Percentiles rank a stretch among this genome's conserved stretches.
These are phyloP conservation scores for Helicocarpus griseus DNA, from an alignment of 2,329 filamentous ascomycete genomes.

Conservation along the genomic window DNA sequence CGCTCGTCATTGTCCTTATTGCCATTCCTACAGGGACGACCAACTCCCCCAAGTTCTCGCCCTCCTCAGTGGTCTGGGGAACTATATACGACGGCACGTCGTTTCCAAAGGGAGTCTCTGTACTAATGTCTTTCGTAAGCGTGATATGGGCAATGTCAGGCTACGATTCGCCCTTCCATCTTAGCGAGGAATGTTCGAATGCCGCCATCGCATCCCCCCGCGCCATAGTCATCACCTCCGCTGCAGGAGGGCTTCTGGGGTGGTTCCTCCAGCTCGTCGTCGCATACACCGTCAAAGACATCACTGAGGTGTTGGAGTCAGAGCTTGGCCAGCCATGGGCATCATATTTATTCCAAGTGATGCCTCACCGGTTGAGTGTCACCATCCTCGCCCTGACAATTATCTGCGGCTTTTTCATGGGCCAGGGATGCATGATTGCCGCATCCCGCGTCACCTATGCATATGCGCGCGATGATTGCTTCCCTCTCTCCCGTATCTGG, in stretches of 20 bases:
- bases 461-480: constrained; percentile 62
- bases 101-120: constrained; percentile 56
- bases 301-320: constrained; percentile 48
- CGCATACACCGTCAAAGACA: constrained; percentile 60
- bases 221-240: constrained; percentile 61
- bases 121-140: constrained; percentile 62
- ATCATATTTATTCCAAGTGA: constrained; percentile 57
- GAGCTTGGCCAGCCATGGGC: constrained; percentile 61
- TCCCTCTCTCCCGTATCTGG: constrained; percentile 51
- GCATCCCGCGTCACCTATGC: constrained; percentile 61
- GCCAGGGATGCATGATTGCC: constrained; percentile 62
- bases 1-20: constrained; percentile 56
- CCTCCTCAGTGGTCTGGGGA: constrained; percentile 54
- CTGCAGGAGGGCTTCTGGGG: constrained; percentile 55
- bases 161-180: constrained; percentile 60
- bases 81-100: constrained; percentile 56
- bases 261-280: constrained; percentile 67
- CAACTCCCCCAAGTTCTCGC: constrained; percentile 48
- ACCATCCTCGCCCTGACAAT: constrained; percentile 58
- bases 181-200: constrained; percentile 68
- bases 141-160: constrained; percentile 62
- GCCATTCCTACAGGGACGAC: constrained; percentile 55
- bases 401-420: constrained; percentile 61
- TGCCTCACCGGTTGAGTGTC: constrained; percentile 51
- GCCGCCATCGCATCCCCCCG: constrained; percentile 60